phyloP scores from a whole-genome alignment of 306 rosid species.

The Lotus japonicus region DNA sequence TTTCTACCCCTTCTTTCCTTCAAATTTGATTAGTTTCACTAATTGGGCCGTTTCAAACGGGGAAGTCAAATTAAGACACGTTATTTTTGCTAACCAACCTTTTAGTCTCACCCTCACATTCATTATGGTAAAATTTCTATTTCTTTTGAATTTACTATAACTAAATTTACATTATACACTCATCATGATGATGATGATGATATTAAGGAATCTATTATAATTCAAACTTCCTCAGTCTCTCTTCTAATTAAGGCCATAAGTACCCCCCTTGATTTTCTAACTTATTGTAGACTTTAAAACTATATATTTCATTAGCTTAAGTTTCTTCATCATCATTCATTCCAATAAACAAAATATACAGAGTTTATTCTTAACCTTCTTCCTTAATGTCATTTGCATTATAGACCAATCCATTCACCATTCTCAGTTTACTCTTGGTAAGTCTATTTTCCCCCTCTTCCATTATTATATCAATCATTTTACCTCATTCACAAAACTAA shows the following conservation, averaged over 20 bases:
- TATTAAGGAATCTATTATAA: not conserved
- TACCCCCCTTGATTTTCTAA: conserved; percentile 3
- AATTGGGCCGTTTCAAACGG: conserved; percentile 18
- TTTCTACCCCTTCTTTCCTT: not conserved
- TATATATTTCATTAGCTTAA: not conserved
- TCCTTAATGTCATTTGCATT: conserved; percentile 9
- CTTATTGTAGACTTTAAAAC: not conserved
- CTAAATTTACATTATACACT: too few relatives aligned
- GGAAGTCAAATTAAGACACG: conserved; percentile 16
- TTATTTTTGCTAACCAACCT: conserved; percentile 18
- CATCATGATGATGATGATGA: too few relatives aligned
- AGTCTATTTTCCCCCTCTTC: not conserved
- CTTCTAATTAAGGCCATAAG: conserved; percentile 1
- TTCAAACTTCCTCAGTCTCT: not conserved
- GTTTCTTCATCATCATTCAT: conserved; percentile 27
- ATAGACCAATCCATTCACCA: conserved; percentile 9
- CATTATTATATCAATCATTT: conserved; percentile 21
- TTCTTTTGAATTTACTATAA: not conserved
- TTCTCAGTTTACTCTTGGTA: conserved; percentile 32
- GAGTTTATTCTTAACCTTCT: conserved; percentile 30
- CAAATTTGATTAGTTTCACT: not conserved
- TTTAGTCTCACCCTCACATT: conserved; percentile 12
- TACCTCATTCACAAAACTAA: not conserved
- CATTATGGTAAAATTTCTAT: not conserved
- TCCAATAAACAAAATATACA: conserved; percentile 3